Base-by-base conservation (phyloP, 805 yeast species). In the Pichia californica region DNA sequence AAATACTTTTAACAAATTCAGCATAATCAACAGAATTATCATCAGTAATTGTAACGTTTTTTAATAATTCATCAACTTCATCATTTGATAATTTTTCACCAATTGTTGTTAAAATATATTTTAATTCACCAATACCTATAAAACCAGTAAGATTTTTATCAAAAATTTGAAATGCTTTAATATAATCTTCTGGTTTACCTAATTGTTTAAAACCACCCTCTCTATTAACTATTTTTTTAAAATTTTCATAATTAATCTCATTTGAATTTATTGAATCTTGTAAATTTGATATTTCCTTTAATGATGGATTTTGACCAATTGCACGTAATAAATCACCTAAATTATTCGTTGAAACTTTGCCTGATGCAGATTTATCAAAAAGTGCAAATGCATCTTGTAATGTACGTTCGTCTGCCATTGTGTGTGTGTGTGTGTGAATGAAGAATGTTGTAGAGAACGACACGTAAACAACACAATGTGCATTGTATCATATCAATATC, bases 261-360 rank as follows among this genome's bases (percentile, higher is more conserved):
- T 51, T 38, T 15, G 40, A 32, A 29, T 49, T 49, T 25, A 48
- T 47, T 3, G 53, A 20, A 40, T 64, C 63, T 59, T 76, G 78
- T 41, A 81, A 64, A 45, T 77, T 80, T 25, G 76, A 68, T 50
- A 88, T 84, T 67, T 88, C 96, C 19, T 89, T 84, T 57, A 88
- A 76, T 4, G 99, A 89, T 51, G 99, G 99, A 70, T 93, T 93
- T 71, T 91, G 98, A 31, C 99, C 99, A 48, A 93, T 89, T 2
- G 99, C 97, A 62, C 99, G 79, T 48, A 93, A 76, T 54, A 93
- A 76, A 60, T 93, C 99, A 29, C 98, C 99, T 40, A 93, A 74
- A 48, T 85, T 81, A 50, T 83, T 85, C 48, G 76, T 72, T 14
- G 96, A 79, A 44, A 93, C 93, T 63, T 81, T 76, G 15, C 98